Conservation (phyloP, 78 protist genomes). For the Salpingoeca rosetta region DNA sequence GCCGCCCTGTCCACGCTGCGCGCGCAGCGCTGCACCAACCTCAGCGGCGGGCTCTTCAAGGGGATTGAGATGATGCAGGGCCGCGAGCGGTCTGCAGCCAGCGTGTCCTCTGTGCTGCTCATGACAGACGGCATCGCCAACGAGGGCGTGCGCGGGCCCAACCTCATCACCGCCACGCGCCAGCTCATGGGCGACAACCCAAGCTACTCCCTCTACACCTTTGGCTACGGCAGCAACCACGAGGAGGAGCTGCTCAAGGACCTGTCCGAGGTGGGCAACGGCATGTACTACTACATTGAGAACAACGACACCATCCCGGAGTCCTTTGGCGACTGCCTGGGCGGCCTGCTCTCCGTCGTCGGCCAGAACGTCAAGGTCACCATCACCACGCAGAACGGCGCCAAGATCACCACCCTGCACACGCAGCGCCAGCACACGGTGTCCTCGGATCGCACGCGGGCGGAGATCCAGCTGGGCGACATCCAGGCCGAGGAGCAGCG, state of each 20-base stretch:
- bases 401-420: not conserved
- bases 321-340: slow-evolving; percentile 45
- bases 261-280: slow-evolving; percentile 22
- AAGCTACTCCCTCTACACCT: slow-evolving; percentile 9
- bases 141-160: slow-evolving; percentile 10
- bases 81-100: not conserved
- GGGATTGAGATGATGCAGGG: slow-evolving; percentile 14
- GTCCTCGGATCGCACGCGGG: not conserved
- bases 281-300: slow-evolving; percentile 42
- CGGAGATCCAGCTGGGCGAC: not conserved
- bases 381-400: not conserved
- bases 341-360: slow-evolving; percentile 43
- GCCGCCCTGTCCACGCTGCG: not conserved
- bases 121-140: slow-evolving; percentile 59
- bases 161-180: not conserved
- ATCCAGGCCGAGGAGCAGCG: not conserved
- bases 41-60: slow-evolving; percentile 36
- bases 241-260: slow-evolving; percentile 14
- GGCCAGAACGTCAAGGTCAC: slow-evolving; percentile 27
- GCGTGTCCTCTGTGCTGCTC: slow-evolving; percentile 15
- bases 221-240: slow-evolving; percentile 27
- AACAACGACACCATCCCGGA: slow-evolving; percentile 4
- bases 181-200: not conserved
- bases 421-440: not conserved
- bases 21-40: slow-evolving; percentile 35